Evolutionary conservation across 169 alveolate species (phyloP).

Genomic region (Eimeria necatrix): DNA sequence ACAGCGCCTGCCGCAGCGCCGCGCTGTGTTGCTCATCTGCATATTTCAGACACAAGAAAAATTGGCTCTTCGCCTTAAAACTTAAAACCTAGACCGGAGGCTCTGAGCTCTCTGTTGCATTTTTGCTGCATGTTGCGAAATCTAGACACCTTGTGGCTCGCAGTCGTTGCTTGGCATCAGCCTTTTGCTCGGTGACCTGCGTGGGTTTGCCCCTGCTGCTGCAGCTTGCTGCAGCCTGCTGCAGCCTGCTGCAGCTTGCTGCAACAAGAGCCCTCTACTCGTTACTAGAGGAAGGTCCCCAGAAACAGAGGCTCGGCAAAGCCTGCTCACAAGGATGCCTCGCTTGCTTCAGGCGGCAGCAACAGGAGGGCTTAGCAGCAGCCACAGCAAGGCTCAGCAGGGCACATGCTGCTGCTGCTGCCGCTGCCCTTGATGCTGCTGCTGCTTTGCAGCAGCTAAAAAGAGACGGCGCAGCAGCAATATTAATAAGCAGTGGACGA

Average conservation of each 20-base stretch:
- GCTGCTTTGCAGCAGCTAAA: too few relatives aligned
- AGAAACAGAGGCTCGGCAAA: background rate
- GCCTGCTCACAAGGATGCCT: too few relatives aligned
- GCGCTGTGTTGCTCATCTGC: background rate
- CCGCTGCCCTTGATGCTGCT: too few relatives aligned
- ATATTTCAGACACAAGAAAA: background rate
- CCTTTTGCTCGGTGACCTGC: background rate
- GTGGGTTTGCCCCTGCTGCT: background rate
- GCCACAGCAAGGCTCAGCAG: too few relatives aligned
- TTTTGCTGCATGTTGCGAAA: too few relatives aligned
- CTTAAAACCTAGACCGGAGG: slow-evolving; percentile 5
- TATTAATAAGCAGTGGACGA: too few relatives aligned
- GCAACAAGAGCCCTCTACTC: background rate
- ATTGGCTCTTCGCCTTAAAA: background rate
- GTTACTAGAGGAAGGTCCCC: too few relatives aligned
- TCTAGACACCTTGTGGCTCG: too few relatives aligned
- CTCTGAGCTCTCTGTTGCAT: background rate
- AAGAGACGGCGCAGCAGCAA: too few relatives aligned
- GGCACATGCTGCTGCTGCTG: too few relatives aligned
- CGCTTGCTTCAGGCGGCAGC: background rate
- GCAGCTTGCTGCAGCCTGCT: slow-evolving; percentile 3
- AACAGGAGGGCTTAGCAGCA: background rate
- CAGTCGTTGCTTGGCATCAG: background rate
- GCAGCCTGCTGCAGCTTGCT: slow-evolving; percentile 48
- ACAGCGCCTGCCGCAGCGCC: slow-evolving; percentile 36